Evolutionary conservation across 2,329 filamentous ascomycete genomes (phyloP).

Genomic region (Aspergillus quadrilineatus): DNA sequence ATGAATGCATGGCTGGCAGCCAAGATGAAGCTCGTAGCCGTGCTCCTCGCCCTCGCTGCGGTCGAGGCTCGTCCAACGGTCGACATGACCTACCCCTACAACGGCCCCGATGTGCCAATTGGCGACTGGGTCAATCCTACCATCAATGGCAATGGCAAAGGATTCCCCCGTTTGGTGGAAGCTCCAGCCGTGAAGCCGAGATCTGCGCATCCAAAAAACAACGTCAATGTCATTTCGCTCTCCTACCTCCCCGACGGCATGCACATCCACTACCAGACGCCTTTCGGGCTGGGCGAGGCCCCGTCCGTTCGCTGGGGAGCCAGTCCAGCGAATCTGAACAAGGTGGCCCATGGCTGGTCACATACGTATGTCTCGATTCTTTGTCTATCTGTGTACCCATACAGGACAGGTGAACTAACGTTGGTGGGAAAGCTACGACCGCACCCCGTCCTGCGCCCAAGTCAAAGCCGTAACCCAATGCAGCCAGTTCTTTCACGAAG

Average conservation of each 20-base stretch:
- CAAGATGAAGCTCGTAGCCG: neutral
- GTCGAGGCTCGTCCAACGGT: conserved; percentile 33
- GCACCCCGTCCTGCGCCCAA: conserved; percentile 52
- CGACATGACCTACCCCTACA: conserved; percentile 50
- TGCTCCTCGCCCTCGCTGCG: neutral
- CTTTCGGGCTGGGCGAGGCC: conserved; percentile 50
- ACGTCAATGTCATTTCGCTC: conserved; percentile 54
- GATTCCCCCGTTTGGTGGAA: conserved; percentile 52
- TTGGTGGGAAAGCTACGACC: conserved; percentile 43
- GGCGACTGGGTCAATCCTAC: conserved; percentile 54
- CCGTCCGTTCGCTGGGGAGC: conserved; percentile 49
- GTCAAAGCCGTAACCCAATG: conserved; percentile 49
- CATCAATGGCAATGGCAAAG: conserved; percentile 54
- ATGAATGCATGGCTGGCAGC: neutral
- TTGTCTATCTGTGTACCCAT: neutral
- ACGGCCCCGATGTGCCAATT: conserved; percentile 49
- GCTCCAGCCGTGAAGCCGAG: conserved; percentile 51
- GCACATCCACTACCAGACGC: conserved; percentile 56
- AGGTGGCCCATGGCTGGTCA: conserved; percentile 40
- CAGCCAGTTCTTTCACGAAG: conserved; percentile 54
- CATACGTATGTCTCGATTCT: conserved; percentile 38
- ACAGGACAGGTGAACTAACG: neutral
- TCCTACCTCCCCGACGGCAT: conserved; percentile 52
- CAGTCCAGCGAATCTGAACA: conserved; percentile 31
- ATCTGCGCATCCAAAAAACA: conserved; percentile 48